phyloP scores from a whole-genome alignment of 108 stramenopile species.

The Craspedostauros australis region DNA sequence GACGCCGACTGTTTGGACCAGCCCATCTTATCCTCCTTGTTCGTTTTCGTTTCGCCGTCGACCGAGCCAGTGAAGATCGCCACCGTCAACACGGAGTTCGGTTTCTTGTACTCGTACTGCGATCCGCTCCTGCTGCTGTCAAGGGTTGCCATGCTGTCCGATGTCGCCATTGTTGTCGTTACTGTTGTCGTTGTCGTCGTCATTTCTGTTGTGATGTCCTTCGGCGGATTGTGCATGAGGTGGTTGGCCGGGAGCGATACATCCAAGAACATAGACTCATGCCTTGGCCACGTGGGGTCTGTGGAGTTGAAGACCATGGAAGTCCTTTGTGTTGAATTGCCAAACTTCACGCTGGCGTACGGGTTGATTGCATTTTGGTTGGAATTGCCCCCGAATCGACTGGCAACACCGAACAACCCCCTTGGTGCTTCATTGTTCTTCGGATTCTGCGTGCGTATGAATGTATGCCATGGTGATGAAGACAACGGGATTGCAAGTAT shows the following conservation, averaged over 20 bases:
- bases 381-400: conserved; percentile 5
- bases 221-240: too few relatives aligned
- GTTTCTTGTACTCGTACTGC: conserved; percentile 16
- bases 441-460: too few relatives aligned
- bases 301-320: conserved; percentile 47
- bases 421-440: not conserved
- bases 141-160: not conserved
- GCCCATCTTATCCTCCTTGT: conserved; percentile 8
- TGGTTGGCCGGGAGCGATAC: conserved; percentile 43
- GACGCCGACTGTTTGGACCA: conserved; percentile 13
- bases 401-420: conserved; percentile 13
- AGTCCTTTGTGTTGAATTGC: conserved; percentile 50
- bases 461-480: too few relatives aligned
- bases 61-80: conserved; percentile 44
- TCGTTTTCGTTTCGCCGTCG: conserved; percentile 12
- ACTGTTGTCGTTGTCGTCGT: not conserved
- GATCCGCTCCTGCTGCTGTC: not conserved
- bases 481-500: not conserved
- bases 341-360: conserved; percentile 60
- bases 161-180: conserved; percentile 18
- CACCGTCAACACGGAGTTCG: conserved; percentile 34
- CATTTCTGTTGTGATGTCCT: not conserved
- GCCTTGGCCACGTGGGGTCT: conserved; percentile 66
- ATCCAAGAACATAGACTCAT: conserved; percentile 78
- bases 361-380: conserved; percentile 38